A percentile compares a stretch with the other conserved stretches of the same genome.
Conservation (phyloP, 176 grass and related monocot species). For the Puccinellia tenuiflora region DNA sequence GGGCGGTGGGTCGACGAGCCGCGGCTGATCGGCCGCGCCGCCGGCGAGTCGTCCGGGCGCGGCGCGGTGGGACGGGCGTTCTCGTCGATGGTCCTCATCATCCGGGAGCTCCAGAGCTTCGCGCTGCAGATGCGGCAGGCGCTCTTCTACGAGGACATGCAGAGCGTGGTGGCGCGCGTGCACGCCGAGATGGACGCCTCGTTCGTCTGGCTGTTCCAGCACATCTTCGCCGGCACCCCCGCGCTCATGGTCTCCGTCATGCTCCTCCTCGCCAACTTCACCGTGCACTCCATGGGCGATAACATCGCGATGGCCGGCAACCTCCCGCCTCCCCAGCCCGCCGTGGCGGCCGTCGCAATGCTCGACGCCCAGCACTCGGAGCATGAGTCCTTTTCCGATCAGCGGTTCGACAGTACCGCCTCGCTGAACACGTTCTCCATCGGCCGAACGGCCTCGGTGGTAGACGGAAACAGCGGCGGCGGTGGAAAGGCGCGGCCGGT, state of each 20-base stretch:
- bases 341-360: constrained; percentile 20
- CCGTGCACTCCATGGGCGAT: constrained; percentile 78
- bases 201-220: constrained; percentile 99
- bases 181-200: constrained; percentile 83
- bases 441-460: constrained; percentile 43
- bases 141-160: constrained; percentile 64
- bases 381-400: neutral
- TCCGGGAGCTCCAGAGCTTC: constrained; percentile 94
- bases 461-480: constrained; percentile 52
- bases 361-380: constrained; percentile 28
- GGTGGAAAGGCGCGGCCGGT: constrained; percentile 69
- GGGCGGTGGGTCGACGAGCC: constrained; percentile 36
- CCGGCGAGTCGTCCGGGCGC: constrained; percentile 31
- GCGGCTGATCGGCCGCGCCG: constrained; percentile 35
- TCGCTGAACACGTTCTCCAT: constrained; percentile 40
- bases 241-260: constrained; percentile 92
- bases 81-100: constrained; percentile 96
- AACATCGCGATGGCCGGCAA: constrained; percentile 25
- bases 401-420: constrained; percentile 28
- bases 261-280: constrained; percentile 96
- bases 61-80: constrained; percentile 72
- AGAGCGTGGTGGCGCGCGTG: constrained; percentile 48
- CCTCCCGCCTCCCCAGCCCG: constrained; percentile 16
- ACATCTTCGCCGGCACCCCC: constrained; percentile 84
- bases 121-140: constrained; percentile 64